Base-by-base conservation (phyloP, 495 filamentous ascomycete species). In the Annulohypoxylon maeteangense region DNA sequence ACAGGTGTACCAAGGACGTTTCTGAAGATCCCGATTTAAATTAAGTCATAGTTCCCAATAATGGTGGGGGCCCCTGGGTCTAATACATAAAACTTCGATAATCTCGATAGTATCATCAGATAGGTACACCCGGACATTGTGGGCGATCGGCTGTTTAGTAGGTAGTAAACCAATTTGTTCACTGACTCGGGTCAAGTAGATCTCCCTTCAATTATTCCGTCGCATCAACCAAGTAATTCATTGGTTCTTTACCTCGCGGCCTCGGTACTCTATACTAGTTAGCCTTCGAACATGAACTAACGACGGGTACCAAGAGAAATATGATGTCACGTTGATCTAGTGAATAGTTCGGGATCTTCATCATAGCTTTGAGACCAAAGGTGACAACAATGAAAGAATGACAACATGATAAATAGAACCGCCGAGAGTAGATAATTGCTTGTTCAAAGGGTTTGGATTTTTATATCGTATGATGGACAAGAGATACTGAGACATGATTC, bases 401-500 rank as follows among this genome's bases (percentile, higher is more conserved):
- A 47, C 27, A 27, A 14, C 16, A 32, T 12, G 45, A 54, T 47
- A 31, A 31, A 12, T 0, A n/a, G 42, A 23, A 4, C 27, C 18
- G 42, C 27, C 18, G 25, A n/a, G 25, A 18, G n/a, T 23, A 47
- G 6, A 27, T 47, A n/a, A n/a, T n/a, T n/a, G 57, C 34, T 32
- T 47, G 40, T 25, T 61, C n/a, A 47, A 48, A 61, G 57, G 32
- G 2, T 22, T 22, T 7, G 22, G 6, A 44, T 31, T 48, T 11
- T 34, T 23, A 8, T 22, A 12, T 47, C 25, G 22, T 48, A 27
- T 18, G 53, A 57, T 23, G 18, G 27, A 48, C 27, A 48, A 57
- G 51, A 54, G 6, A 20, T 50, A 47, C 50, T 27, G 40, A 65
- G 42, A 65, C 53, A 57, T 57, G 40, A 57, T 57, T 65, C 53